Base-by-base conservation (phyloP, 768 basidiomycete genomes). In the Collybia sordida region DNA sequence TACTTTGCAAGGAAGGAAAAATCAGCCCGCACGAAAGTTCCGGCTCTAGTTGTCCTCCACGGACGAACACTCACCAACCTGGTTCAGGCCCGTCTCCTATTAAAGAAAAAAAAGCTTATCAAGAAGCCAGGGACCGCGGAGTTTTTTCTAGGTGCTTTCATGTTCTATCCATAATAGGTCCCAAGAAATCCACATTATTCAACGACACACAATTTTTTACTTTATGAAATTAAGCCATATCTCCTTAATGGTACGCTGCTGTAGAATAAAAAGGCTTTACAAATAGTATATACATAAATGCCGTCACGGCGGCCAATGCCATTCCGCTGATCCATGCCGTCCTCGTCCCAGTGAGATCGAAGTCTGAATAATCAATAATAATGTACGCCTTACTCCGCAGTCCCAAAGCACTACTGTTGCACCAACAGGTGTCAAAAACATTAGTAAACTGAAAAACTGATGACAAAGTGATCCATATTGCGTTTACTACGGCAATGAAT, bases 241-340 rank as follows among this genome's bases (percentile, higher is more conserved):
- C 27, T 27, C 11, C 11, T 70, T 62, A 6, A 59, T 49, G 12
- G 63, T n/a, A n/a, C n/a, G n/a, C n/a, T n/a, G n/a, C n/a, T n/a
- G 23, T 15, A 70, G 52, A 43, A 27, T 5, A 27, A 5, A 27
- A 27, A 27, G 27, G 27, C 11, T 61, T 64, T 1, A 72, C 58
- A 47, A 60, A 57, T 2, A 56, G 56, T 1, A 69, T 58, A 25
- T 68, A 72, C 22, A 62, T n/a, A 0, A 40, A 8, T 3, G 64
- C 65, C 48, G 47, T 60, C 0, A 41, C 38, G 25, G 59, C 52
- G 2, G 65, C 64, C 1, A 76, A 57, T 5, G 50, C 54, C 0
- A 70, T 61, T 1, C 64, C 74, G 0, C 72, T 69, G 37, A 68
- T 64, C 73, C 74, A 75, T 15, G 67, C 67, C 1, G 6, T 21